Base-by-base conservation (phyloP, 1,284 basidiomycete species). In the Ceratobasidium papillatum region DNA sequence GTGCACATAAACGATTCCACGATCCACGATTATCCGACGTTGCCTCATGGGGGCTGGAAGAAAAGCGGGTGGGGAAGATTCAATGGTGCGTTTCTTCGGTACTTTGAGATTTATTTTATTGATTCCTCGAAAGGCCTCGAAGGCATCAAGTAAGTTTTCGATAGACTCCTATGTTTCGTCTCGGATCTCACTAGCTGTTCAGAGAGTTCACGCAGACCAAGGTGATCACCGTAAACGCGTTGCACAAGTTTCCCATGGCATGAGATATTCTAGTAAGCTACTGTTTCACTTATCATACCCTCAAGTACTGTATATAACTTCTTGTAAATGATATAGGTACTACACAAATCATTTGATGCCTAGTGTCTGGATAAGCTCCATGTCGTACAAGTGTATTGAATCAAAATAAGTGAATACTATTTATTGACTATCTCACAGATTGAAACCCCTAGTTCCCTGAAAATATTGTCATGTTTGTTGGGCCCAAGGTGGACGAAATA, bases 1-100 rank as follows among this genome's bases (percentile, higher is more conserved):
- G 79, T 80, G 0, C 80, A 81, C 72, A 77, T 81, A 72, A 80
- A 80, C 62, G 77, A 78, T 1, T 76, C 79, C 30, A 78, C 78
- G 1, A 68, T 79, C 7, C 74, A 75, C 34, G 76, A 77, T 36
- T 14, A 22, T 3, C 74, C 74, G 0, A 63, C 59, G n/a, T 43
- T 78, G 38, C 76, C 77, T 2, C 78, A 79, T 47, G 79, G 79
- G 0, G 79, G 79, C 0, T 75, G 73, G 72, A 80, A 80, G 54
- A 38, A 66, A 14, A 61, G 45, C 19, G 79, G 79, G 0, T 79
- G 72, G 65, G 79, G 79, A 3, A 4, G 75, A 1, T 76, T 80
- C 76, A 77, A 79, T 45, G 74, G 75, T 54, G 36, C 56, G 19
- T 63, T 47, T 30, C 17, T 7, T 36, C 9, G 38, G 36, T 27